phyloP scores from a whole-genome alignment of 2,329 filamentous ascomycete species.

The Penicillium occitanis region DNA sequence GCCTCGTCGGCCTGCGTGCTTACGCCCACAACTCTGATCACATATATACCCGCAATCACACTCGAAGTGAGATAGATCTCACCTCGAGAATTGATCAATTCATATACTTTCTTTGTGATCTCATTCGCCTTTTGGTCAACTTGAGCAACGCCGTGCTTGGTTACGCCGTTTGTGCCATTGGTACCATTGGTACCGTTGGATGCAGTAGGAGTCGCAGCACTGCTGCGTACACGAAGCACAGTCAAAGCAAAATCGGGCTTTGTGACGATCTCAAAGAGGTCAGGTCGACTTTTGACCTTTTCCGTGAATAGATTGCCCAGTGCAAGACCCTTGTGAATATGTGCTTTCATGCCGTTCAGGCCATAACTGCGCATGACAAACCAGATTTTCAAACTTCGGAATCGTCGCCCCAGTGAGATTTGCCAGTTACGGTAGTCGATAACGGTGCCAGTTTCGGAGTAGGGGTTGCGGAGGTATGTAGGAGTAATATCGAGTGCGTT shows the following conservation, averaged over 20 bases:
- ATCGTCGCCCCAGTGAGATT: conserved; percentile 85
- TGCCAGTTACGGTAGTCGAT: conserved; percentile 98
- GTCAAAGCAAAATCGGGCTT: conserved; percentile 76
- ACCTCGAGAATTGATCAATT: conserved; percentile 69
- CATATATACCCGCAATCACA: conserved; percentile 69
- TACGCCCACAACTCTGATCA: conserved; percentile 77
- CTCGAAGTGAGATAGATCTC: conserved; percentile 82
- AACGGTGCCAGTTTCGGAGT: conserved; percentile 77
- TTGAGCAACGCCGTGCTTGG: conserved; percentile 30
- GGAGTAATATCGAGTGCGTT: conserved; percentile 76
- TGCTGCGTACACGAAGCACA: conserved; percentile 65
- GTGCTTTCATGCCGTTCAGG: conserved; percentile 68
- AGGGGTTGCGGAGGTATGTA: conserved; percentile 77
- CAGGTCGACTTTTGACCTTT: conserved; percentile 58
- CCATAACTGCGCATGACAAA: conserved; percentile 87
- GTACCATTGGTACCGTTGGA: conserved; percentile 23
- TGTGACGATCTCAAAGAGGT: conserved; percentile 75
- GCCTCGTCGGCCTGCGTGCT: conserved; percentile 69
- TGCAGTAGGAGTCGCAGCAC: conserved; percentile 20
- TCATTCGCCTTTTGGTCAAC: conserved; percentile 60
- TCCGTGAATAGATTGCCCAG: conserved; percentile 69
- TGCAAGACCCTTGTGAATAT: conserved; percentile 67
- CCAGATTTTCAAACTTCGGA: conserved; percentile 90
- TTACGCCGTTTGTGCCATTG: conserved; percentile 26
- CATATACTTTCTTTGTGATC: conserved; percentile 72